A percentile compares a stretch with the other conserved stretches of the same genome.
Evolutionary conservation across 2,329 filamentous ascomycete species (phyloP).

Genomic region (Torrubiella hemipterigena): DNA sequence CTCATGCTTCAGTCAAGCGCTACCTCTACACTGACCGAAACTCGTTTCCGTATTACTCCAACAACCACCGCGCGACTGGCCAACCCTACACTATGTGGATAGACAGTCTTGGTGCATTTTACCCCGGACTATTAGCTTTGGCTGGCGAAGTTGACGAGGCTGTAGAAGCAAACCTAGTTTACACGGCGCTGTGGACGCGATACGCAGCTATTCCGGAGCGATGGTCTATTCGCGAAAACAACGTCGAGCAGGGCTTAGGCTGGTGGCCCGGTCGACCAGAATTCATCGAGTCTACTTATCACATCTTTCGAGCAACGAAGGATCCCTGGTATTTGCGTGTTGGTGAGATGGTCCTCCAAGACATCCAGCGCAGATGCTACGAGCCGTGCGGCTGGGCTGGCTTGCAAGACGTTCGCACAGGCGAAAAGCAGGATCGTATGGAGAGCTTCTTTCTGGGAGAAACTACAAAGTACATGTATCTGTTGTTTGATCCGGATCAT

Average conservation of each 20-base stretch:
- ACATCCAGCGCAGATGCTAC: slow-evolving; percentile 82
- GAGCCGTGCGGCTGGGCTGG: slow-evolving; percentile 90
- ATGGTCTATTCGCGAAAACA: slow-evolving; percentile 77
- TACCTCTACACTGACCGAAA: slow-evolving; percentile 71
- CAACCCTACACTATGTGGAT: slow-evolving; percentile 88
- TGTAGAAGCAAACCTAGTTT: slow-evolving; percentile 77
- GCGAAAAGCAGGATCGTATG: slow-evolving; percentile 88
- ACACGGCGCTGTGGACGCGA: slow-evolving; percentile 86
- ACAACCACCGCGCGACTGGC: slow-evolving; percentile 78
- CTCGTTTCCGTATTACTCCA: slow-evolving; percentile 86
- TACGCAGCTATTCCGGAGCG: slow-evolving; percentile 90
- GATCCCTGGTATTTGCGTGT: slow-evolving; percentile 96
- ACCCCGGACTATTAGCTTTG: slow-evolving; percentile 75
- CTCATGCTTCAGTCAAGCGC: slow-evolving; percentile 76
- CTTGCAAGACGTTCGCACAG: slow-evolving; percentile 67
- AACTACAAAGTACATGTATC: slow-evolving; percentile 88
- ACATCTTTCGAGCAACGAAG: slow-evolving; percentile 84
- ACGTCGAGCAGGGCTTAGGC: slow-evolving; percentile 73
- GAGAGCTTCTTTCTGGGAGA: slow-evolving; percentile 98
- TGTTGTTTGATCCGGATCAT: slow-evolving; percentile 78
- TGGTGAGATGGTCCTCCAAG: slow-evolving; percentile 85
- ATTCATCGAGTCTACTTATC: slow-evolving; percentile 94
- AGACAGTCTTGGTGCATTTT: slow-evolving; percentile 91
- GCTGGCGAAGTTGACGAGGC: slow-evolving; percentile 88
- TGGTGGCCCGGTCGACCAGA: slow-evolving; percentile 97